phyloP scores from a whole-genome alignment of 2,329 filamentous ascomycete species.

The Westerdykella sp. region DNA sequence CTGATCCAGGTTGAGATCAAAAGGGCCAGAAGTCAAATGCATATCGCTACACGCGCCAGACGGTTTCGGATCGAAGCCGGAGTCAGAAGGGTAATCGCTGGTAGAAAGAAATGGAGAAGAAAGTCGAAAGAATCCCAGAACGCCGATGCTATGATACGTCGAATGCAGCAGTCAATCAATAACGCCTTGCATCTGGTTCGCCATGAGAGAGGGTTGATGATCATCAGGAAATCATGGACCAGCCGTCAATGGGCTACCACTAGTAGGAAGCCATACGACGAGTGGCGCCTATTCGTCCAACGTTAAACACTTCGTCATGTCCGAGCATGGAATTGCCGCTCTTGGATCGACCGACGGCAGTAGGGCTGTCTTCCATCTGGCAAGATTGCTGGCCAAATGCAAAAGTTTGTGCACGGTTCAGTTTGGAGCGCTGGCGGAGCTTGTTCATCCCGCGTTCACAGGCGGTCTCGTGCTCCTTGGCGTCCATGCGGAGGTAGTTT shows the following conservation, averaged over 20 bases:
- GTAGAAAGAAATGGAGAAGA: slow-evolving; percentile 20
- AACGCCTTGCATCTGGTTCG: slow-evolving; percentile 34
- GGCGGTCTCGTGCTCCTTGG: slow-evolving; percentile 81
- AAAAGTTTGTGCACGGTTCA: slow-evolving; percentile 86
- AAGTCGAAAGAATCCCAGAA: slow-evolving; percentile 12
- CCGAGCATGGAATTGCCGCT: slow-evolving; percentile 26
- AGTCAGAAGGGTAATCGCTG: slow-evolving; percentile 27
- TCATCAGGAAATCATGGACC: slow-evolving; percentile 28
- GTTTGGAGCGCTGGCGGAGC: slow-evolving; percentile 80
- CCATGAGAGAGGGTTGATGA: slow-evolving; percentile 26
- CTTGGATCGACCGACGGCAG: slow-evolving; percentile 34
- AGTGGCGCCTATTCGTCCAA: slow-evolving; percentile 29
- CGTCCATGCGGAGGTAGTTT: slow-evolving; percentile 95
- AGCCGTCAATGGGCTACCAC: slow-evolving; percentile 8
- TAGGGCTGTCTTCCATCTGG: slow-evolving; percentile 59
- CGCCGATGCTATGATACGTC: slow-evolving; percentile 28
- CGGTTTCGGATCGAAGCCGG: slow-evolving; percentile 19
- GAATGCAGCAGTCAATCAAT: slow-evolving; percentile 28
- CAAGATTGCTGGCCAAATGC: slow-evolving; percentile 73
- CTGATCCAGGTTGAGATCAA: too few relatives aligned
- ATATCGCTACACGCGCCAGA: slow-evolving; percentile 8
- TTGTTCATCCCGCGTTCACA: slow-evolving; percentile 94
- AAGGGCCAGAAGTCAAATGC: too few relatives aligned
- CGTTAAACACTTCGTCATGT: slow-evolving; percentile 23
- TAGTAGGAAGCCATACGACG: slow-evolving; percentile 37